Evolutionary conservation across 495 filamentous ascomycete genomes (phyloP).

Genomic region (Clohesyomyces aquaticus): DNA sequence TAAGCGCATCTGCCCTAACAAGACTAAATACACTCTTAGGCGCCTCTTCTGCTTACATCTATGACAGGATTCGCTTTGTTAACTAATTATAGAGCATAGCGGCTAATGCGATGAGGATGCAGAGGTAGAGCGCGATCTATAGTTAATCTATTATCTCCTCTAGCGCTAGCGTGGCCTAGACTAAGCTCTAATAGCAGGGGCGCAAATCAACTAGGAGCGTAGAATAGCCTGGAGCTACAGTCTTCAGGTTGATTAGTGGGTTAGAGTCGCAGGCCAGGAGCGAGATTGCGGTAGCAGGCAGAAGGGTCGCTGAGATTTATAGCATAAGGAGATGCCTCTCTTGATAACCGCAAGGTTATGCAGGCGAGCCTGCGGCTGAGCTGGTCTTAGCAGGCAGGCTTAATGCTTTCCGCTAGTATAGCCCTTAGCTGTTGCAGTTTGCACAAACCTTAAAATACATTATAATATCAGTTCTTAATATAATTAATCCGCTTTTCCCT

Average conservation of each 20-base stretch:
- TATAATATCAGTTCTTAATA: neutral
- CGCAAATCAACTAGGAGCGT: slow-evolving; percentile 6
- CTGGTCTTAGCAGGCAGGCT: slow-evolving; percentile 10
- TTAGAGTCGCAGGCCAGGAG: neutral
- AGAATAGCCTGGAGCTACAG: neutral
- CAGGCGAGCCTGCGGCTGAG: neutral
- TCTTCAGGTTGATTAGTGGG: neutral
- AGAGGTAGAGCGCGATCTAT: slow-evolving; percentile 14
- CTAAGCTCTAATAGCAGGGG: slow-evolving; percentile 4
- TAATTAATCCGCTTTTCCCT: slow-evolving; percentile 1
- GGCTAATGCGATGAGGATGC: slow-evolving; percentile 10
- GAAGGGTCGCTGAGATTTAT: no score
- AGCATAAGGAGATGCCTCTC: neutral
- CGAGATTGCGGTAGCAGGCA: no score
- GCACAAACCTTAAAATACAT: slow-evolving; percentile 2
- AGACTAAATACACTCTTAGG: slow-evolving; percentile 16
- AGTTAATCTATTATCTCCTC: slow-evolving; percentile 7
- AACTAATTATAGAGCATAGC: slow-evolving; percentile 11
- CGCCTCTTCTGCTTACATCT: slow-evolving; percentile 6
- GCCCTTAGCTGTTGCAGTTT: slow-evolving; percentile 8
- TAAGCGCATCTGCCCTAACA: slow-evolving; percentile 9
- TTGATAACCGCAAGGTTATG: neutral
- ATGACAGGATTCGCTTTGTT: slow-evolving; percentile 12
- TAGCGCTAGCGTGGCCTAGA: slow-evolving; percentile 4
- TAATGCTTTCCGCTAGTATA: neutral